Evolutionary conservation across 1,139 yeast species (phyloP), one percentile per base, ranked within the genome.

Genomic region (Komagataea norvegica): DNA sequence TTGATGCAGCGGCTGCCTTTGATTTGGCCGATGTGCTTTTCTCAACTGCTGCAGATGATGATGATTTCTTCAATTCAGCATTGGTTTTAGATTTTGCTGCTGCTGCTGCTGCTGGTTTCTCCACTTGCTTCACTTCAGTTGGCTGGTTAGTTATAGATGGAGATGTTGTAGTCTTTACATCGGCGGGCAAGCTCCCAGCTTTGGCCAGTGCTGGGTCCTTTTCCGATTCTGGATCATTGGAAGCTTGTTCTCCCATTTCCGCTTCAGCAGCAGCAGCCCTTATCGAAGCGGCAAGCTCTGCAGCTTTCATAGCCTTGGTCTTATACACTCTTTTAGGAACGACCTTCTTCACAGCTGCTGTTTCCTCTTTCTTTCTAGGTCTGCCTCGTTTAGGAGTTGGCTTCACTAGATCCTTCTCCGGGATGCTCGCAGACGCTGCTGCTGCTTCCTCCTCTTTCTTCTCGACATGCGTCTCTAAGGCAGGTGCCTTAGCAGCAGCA

Each of bases 241-340:
- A n/a, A n/a, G n/a, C n/a, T n/a, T n/a, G n/a, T n/a, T n/a, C 15
- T 15, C 20, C 10, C n/a, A 15, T 10, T 21, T 22, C 20, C 9
- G 11, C 29, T 10, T 15, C 20, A n/a, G 28, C 25, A 3, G 34
- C 37, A 4, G 37, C 41, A 15, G 41, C 41, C 26, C 37, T 29
- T 34, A 33, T 33, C 7, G 37, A 31, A 14, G 37, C 41, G 10
- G 41, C 41, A 2, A 33, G 1, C 19, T 37, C 41, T 22, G 41
- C 41, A 26, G 41, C 41, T 15, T 33, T 37, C 6, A 20, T 16
- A 4, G 31, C 27, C 22, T 33, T 37, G 5, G 37, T 14, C 21
- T 30, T 33, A 13, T 29, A 25, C 2, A 14, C 18, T 28, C 31
- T 29, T 16, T 33, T 33, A 4, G 18, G n/a, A 3, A 21, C 26